Evolutionary conservation across 352 stramenopile species (phyloP).

Genomic region (Lagenidium giganteum): DNA sequence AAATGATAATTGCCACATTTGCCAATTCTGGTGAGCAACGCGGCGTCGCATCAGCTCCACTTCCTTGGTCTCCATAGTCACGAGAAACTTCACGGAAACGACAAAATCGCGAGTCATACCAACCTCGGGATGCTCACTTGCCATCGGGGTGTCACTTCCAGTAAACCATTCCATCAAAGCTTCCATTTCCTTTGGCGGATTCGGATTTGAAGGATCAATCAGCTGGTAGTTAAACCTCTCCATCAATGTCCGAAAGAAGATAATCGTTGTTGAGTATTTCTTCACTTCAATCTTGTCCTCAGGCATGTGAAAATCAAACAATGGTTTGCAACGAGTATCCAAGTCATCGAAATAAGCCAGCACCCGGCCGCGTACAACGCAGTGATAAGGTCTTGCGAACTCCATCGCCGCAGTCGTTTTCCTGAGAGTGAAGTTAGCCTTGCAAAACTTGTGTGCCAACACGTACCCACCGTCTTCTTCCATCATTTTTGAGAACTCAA

Average conservation of each 20-base stretch:
- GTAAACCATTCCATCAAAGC: conserved; percentile 89
- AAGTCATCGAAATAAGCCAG: conserved; percentile 79
- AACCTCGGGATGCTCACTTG: conserved; percentile 78
- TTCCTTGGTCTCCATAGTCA: conserved; percentile 89
- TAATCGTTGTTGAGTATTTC: conserved; percentile 84
- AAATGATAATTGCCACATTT: conserved; percentile 89
- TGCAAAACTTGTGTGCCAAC: conserved; percentile 79
- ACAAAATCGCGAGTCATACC: conserved; percentile 72
- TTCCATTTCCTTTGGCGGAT: conserved; percentile 87
- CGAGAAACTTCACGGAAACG: conserved; percentile 84
- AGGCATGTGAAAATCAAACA: conserved; percentile 88
- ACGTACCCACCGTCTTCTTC: conserved; percentile 76
- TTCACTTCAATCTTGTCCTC: conserved; percentile 87
- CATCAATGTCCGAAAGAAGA: conserved; percentile 85
- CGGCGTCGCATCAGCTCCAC: conserved; percentile 84
- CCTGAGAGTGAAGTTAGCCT: conserved; percentile 76
- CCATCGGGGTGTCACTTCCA: conserved; percentile 69
- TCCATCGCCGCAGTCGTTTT: conserved; percentile 81
- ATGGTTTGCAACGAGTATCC: conserved; percentile 44
- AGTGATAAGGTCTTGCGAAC: conserved; percentile 73
- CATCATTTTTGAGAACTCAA: conserved; percentile 84
- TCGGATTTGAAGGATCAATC: conserved; percentile 72
- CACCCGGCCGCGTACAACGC: conserved; percentile 60
- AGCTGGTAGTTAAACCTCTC: conserved; percentile 82
- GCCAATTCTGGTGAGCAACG: conserved; percentile 67